These are phyloP conservation scores for Calonectria leucothoes DNA, from an alignment of 2,329 filamentous ascomycete species.

Conservation along the genomic window DNA sequence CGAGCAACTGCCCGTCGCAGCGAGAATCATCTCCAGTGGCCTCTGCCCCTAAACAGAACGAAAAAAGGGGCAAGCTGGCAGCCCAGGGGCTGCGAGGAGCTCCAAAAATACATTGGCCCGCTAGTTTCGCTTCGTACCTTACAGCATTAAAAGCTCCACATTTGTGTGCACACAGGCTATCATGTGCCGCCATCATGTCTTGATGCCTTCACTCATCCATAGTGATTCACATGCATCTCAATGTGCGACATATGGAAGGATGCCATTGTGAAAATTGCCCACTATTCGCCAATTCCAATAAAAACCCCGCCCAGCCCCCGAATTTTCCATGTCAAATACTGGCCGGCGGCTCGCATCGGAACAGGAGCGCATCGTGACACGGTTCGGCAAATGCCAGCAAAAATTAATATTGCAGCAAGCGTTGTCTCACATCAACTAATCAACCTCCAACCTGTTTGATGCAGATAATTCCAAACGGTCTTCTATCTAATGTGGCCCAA, in stretches of 20 bases:
- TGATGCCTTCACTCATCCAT: not conserved
- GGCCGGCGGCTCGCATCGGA: not conserved
- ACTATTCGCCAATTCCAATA: not conserved
- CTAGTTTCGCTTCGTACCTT: slow-evolving; percentile 15
- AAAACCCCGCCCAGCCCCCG: not conserved
- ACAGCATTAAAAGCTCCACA: slow-evolving; percentile 7
- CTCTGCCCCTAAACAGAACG: not conserved
- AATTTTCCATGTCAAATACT: not conserved
- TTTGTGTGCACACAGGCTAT: not conserved
- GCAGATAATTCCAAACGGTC: not conserved
- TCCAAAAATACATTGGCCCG: slow-evolving; percentile 15
- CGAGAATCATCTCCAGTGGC: not conserved
- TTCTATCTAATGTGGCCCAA: not conserved
- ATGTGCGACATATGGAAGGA: not conserved
- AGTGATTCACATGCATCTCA: not conserved
- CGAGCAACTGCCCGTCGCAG: not conserved
- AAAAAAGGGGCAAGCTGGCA: slow-evolving; percentile 14
- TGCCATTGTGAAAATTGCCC: not conserved
- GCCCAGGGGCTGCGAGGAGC: slow-evolving; percentile 17
- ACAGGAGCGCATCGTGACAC: not conserved
- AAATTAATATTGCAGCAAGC: not conserved
- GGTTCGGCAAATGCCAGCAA: not conserved
- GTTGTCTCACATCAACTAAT: not conserved
- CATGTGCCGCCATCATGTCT: not conserved
- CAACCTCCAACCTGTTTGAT: not conserved